Base-by-base conservation (phyloP, 768 basidiomycete genomes). In the Sporobolomyces pararoseus region DNA sequence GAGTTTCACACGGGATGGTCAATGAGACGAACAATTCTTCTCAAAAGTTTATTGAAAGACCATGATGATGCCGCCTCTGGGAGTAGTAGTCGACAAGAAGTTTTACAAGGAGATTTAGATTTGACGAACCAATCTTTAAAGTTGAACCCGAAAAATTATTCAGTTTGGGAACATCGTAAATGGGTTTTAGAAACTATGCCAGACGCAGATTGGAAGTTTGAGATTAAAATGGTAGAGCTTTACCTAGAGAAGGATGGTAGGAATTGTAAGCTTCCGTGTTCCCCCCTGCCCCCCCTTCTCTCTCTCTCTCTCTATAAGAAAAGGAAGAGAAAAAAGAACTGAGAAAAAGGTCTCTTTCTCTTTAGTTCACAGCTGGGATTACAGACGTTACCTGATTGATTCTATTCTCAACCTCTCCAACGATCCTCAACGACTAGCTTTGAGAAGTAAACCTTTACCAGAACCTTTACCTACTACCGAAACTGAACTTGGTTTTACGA, bases 1-100 rank as follows among this genome's bases (percentile, higher is more conserved):
- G 96, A 99, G 80, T 92, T 92, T 78, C 96, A 96, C 79, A 94
- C 95, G 2, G 82, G 90, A 44, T 98, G 96, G 96, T 95, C 96
- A 80, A 94, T 92, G 80, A 84, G 96, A 53, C 83, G 95, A 37
- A 83, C 85, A 62, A 92, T 96, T 69, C 80, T 95, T 25, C 77
- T 87, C 47, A 81, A 85, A 29, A 88, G 88, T 73, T 50, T 31
- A n/a, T 21, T 61, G n/a, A n/a, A n/a, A n/a, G n/a, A n/a, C n/a
- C n/a, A n/a, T n/a, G n/a, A n/a, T n/a, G n/a, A n/a, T n/a, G n/a
- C n/a, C n/a, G n/a, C n/a, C n/a, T n/a, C n/a, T n/a, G n/a, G n/a
- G 82, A 85, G 65, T 83, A 86, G 52, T 81, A 86, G 10, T 42
- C 39, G 39, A 42, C 87, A 91, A 60, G 78, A 83, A 14, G 57